These are phyloP conservation scores for Eremochloa ophiuroides DNA, from an alignment of 176 grass and related monocot species.

Conservation along the genomic window DNA sequence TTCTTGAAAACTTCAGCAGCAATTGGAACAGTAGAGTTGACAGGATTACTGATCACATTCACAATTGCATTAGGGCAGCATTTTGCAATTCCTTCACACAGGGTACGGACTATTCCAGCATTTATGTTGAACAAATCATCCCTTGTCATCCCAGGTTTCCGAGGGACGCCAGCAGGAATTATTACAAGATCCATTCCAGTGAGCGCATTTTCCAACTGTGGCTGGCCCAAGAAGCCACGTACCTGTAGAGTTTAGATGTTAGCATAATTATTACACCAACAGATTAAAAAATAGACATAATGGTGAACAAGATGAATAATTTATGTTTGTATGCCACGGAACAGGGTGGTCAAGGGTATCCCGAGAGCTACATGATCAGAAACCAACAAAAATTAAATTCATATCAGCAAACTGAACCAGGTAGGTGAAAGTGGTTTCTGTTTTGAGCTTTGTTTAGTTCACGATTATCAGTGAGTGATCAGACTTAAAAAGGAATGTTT, in stretches of 20 bases:
- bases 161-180: slow-evolving; percentile 84
- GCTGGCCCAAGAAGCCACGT: slow-evolving; percentile 75
- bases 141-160: slow-evolving; percentile 92
- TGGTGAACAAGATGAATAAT: background rate
- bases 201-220: slow-evolving; percentile 74
- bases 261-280: background rate
- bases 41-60: slow-evolving; percentile 92
- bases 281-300: background rate
- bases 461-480: background rate
- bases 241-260: slow-evolving; percentile 46
- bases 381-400: background rate
- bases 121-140: slow-evolving; percentile 99
- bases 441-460: background rate
- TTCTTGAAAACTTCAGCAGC: slow-evolving; percentile 91
- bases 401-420: background rate
- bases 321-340: background rate
- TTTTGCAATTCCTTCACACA: slow-evolving; percentile 82
- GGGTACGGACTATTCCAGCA: slow-evolving; percentile 73
- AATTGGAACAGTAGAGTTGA: slow-evolving; percentile 90
- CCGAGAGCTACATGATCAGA: background rate
- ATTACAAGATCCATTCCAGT: slow-evolving; percentile 90
- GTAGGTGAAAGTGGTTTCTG: background rate
- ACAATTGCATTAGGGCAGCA: slow-evolving; percentile 81
- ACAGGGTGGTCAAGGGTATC: background rate
- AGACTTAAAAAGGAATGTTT: background rate